These are phyloP conservation scores for Xylariaceae sp. DNA, from an alignment of 2,329 filamentous ascomycete species.

Conservation along the genomic window DNA sequence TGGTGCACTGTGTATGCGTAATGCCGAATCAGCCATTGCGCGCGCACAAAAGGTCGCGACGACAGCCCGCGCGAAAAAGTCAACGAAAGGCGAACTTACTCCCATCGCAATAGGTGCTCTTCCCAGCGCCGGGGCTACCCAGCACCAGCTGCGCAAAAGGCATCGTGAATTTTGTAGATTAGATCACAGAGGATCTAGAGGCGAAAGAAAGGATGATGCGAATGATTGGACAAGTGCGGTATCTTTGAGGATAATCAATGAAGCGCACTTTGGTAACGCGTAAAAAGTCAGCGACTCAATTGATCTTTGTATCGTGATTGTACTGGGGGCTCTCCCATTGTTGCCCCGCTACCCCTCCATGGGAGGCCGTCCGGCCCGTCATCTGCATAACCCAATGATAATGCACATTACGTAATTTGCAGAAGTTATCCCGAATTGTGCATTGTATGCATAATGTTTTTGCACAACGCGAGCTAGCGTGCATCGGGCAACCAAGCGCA, in stretches of 20 bases:
- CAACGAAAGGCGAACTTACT: constrained; percentile 45
- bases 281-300: too few relatives aligned
- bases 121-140: constrained; percentile 91
- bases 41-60: not conserved
- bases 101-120: constrained; percentile 97
- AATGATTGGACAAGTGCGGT: too few relatives aligned
- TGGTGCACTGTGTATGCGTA: constrained; percentile 67
- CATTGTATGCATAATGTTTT: too few relatives aligned
- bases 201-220: not conserved
- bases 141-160: constrained; percentile 73
- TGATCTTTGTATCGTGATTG: too few relatives aligned
- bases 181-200: not conserved
- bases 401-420: too few relatives aligned
- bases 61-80: constrained; percentile 1
- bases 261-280: too few relatives aligned
- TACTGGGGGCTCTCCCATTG: too few relatives aligned
- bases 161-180: constrained; percentile 36
- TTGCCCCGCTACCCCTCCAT: constrained; percentile 19
- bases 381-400: not conserved
- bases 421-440: too few relatives aligned
- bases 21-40: constrained; percentile 1
- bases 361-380: not conserved
- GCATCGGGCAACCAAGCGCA: too few relatives aligned
- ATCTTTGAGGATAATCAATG: too few relatives aligned
- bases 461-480: too few relatives aligned